These are phyloP conservation scores for Pilasporangium apinafurcum DNA, from an alignment of 352 stramenopile species.

Conservation along the genomic window DNA sequence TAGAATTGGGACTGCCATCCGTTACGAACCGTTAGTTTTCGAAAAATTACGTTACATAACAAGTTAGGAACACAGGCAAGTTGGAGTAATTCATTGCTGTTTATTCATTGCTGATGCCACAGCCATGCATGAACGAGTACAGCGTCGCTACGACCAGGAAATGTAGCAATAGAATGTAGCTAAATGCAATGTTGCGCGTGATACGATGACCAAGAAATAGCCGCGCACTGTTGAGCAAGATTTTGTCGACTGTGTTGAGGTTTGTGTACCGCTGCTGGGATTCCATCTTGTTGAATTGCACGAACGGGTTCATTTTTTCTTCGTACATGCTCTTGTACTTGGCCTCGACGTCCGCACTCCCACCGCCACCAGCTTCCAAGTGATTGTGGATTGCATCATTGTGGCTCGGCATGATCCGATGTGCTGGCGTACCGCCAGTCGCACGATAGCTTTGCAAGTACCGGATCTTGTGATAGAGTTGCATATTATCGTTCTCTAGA, in stretches of 20 bases:
- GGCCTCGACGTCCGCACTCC: constrained; percentile 43
- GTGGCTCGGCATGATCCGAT: constrained; percentile 8
- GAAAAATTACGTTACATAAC: too few relatives aligned
- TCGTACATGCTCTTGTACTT: constrained; percentile 88
- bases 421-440: constrained; percentile 3
- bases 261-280: constrained; percentile 86
- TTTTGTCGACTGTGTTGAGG: constrained; percentile 88
- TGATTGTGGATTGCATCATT: constrained; percentile 4
- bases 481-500: constrained; percentile 88
- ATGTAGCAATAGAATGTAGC: constrained; percentile 83
- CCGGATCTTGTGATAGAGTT: constrained; percentile 88
- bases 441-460: constrained; percentile 78
- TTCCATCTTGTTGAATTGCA: constrained; percentile 89
- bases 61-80: too few relatives aligned
- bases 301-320: constrained; percentile 89
- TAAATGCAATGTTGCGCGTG: constrained; percentile 77
- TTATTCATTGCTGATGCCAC: constrained; percentile 69
- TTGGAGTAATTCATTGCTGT: not conserved
- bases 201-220: constrained; percentile 79
- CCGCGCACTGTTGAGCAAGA: constrained; percentile 81
- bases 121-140: constrained; percentile 86
- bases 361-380: constrained; percentile 30
- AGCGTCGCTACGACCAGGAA: constrained; percentile 81
- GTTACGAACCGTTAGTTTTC: too few relatives aligned
- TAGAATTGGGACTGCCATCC: too few relatives aligned